These are phyloP conservation scores for Simmondsia chinensis DNA, from an alignment of 148 eudicot species.

Conservation along the genomic window DNA sequence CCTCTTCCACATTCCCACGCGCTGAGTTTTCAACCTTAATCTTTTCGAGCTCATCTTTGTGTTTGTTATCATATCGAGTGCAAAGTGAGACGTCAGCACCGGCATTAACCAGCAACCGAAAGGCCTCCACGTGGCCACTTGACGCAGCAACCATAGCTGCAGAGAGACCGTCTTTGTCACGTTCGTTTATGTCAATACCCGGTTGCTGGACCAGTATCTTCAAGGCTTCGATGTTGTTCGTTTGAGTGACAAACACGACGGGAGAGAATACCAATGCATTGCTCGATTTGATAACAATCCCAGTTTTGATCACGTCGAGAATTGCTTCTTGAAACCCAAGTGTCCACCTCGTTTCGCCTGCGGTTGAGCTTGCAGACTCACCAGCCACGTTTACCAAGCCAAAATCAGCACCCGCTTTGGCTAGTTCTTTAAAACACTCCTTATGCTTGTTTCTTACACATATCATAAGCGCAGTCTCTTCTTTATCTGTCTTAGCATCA, in stretches of 20 bases:
- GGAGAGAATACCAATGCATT: slow-evolving; percentile 33
- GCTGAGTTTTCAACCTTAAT: slow-evolving; percentile 28
- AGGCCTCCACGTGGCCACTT: slow-evolving; percentile 45
- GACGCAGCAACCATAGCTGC: slow-evolving; percentile 52
- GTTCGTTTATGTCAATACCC: slow-evolving; percentile 31
- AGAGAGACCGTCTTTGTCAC: slow-evolving; percentile 47
- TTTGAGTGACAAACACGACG: slow-evolving; percentile 28
- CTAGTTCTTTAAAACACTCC: slow-evolving; percentile 49
- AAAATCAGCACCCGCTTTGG: slow-evolving; percentile 52
- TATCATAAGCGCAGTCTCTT: slow-evolving; percentile 54
- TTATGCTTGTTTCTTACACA: slow-evolving; percentile 38
- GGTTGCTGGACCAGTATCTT: slow-evolving; percentile 29
- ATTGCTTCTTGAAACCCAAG: slow-evolving; percentile 44
- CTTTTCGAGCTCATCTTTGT: slow-evolving; percentile 33
- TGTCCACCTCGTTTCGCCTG: slow-evolving; percentile 40
- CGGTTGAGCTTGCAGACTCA: slow-evolving; percentile 28
- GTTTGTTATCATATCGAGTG: slow-evolving; percentile 25
- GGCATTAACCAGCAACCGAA: slow-evolving; percentile 39
- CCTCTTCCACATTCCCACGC: slow-evolving; percentile 45
- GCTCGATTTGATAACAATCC: slow-evolving; percentile 35
- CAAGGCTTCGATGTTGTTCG: slow-evolving; percentile 40
- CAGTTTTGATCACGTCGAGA: slow-evolving; percentile 36
- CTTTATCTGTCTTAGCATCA: slow-evolving; percentile 31
- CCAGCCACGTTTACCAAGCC: slow-evolving; percentile 33
- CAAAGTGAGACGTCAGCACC: slow-evolving; percentile 36